Evolutionary conservation across 106 monocot genomes (phyloP), one percentile per base, ranked within the genome.

Genomic region (Dendrobium officinale): DNA sequence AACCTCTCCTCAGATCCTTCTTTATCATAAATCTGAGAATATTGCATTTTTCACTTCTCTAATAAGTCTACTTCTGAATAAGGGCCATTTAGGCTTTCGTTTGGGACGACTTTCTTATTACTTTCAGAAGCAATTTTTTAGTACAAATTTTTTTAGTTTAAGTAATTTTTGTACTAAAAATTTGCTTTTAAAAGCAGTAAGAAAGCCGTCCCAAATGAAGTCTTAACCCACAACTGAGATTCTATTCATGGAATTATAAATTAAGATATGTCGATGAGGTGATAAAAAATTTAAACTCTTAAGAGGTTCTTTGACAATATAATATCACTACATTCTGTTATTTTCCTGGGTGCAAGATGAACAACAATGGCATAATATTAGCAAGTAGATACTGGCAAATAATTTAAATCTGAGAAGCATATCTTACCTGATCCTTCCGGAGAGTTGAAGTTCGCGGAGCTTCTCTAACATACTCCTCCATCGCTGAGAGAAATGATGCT

Each of bases 381-480:
- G 18, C 20, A 58, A 16, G 18, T 58, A 58, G 18, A 58, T 58
- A 58, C 18, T 58, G 58, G 20, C 58, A 58, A 3, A 58, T 58
- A n/a, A 58, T 58, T 58, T 58, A 17, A 58, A 73, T 73, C 42
- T 24, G 67, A 73, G 37, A 73, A 15, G 41, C 2, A 73, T 16
- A 16, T 17, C 73, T 42, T 7, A 73, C 73, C 41, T 18, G 73
- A 73, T 73, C 66, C 85, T 81, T 88, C 41, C 33, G 75, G 17
- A 77, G 29, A 78, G 67, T 26, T 73, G 17, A 42, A 58, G 54
- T 43, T 74, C 87, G 81, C 44, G 92, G 95, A 81, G 91, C 98
- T 77, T 95, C 91, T 82, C 80, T 95, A 43, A 99, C 95, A 81
- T 93, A 95, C 31, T 95, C 92, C 88, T 95, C 98, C 98, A 95